phyloP scores from a whole-genome alignment of 139 green algal species.

The Chlorella sp. region DNA sequence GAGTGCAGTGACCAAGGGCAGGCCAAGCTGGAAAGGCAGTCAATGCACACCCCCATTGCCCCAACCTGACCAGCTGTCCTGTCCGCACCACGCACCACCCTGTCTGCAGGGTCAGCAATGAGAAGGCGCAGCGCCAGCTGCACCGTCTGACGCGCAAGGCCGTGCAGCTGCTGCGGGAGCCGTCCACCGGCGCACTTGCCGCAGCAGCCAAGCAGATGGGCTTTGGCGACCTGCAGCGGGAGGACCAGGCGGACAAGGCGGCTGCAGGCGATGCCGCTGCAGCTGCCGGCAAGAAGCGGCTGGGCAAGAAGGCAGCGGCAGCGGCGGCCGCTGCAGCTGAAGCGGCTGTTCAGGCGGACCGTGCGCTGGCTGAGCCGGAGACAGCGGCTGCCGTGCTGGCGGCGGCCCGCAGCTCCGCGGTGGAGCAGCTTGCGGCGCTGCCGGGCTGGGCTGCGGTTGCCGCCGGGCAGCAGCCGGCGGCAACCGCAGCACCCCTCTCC shows the following conservation, averaged over 20 bases:
- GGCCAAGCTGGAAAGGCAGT: no score
- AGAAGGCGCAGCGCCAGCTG: slow-evolving; percentile 91
- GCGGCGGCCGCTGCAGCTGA: slow-evolving; percentile 2
- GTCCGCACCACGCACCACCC: background rate
- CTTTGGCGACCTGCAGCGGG: slow-evolving; percentile 33
- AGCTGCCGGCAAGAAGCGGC: background rate
- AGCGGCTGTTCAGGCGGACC: slow-evolving; percentile 40
- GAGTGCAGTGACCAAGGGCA: no score
- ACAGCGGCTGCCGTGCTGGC: background rate
- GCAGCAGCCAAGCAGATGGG: slow-evolving; percentile 27
- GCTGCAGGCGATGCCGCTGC: background rate
- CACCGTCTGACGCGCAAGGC: slow-evolving; percentile 63
- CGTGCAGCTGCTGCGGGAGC: slow-evolving; percentile 43
- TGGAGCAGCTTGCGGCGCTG: slow-evolving; percentile 47
- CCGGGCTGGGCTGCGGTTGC: slow-evolving; percentile 5
- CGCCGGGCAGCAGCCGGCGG: background rate
- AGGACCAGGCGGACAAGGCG: background rate
- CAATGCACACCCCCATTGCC: no score
- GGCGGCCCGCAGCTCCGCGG: slow-evolving; percentile 20
- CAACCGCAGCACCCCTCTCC: background rate
- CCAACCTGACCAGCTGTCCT: background rate
- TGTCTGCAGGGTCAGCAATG: slow-evolving; percentile 53
- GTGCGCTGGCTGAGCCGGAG: slow-evolving; percentile 62
- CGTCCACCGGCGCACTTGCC: slow-evolving; percentile 10
- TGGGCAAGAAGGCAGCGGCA: background rate